Conservation (phyloP, 176 grass and related monocot species). For the Elymus sibiricus region DNA sequence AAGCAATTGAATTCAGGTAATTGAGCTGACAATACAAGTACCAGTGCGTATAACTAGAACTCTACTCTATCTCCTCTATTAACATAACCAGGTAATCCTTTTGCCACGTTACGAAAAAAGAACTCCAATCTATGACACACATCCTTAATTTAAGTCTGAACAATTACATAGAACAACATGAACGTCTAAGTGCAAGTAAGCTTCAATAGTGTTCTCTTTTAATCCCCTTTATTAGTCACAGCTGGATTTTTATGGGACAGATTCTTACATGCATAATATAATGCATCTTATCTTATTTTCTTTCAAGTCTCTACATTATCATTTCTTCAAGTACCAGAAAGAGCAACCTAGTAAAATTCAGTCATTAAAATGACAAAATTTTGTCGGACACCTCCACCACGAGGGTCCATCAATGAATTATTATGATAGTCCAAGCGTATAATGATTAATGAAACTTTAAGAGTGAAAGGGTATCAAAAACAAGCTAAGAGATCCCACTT, state of each 20-base stretch:
- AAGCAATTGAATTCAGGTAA: not conserved
- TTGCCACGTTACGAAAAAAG: not conserved
- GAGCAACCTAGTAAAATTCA: not conserved
- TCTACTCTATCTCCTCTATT: not conserved
- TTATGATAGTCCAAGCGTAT: not conserved
- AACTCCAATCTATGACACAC: not conserved
- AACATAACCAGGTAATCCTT: not conserved
- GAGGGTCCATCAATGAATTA: not conserved
- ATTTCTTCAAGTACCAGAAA: not conserved
- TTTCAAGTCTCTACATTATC: not conserved
- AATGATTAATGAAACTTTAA: not conserved
- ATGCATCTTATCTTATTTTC: not conserved
- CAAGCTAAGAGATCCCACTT: not conserved
- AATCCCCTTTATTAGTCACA: not conserved
- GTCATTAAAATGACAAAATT: not conserved
- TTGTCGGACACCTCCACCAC: not conserved
- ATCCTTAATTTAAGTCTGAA: not conserved
- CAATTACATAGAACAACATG: not conserved
- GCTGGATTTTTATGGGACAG: not conserved
- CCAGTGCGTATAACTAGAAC: not conserved
- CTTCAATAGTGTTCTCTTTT: not conserved
- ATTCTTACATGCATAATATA: not conserved
- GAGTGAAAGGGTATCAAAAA: not conserved
- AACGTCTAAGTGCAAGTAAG: not conserved
- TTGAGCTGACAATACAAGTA: not conserved